Percentiles rank a stretch among this genome's conserved stretches.
Conservation (phyloP, 768 basidiomycete genomes). For the Saitozyma podzolica region DNA sequence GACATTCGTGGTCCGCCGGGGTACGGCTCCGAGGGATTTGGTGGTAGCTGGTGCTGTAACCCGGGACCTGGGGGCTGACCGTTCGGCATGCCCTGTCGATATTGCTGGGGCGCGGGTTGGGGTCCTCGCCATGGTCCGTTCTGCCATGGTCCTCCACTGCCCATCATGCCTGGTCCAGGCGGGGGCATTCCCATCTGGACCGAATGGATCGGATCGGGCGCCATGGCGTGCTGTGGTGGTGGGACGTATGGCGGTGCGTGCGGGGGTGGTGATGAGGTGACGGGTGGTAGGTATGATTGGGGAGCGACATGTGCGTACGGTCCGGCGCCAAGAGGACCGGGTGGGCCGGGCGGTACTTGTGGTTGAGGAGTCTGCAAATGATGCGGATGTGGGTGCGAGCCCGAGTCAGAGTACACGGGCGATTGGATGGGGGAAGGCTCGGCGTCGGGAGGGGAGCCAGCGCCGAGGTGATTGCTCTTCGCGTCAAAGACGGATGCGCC, state of each 20-base stretch:
- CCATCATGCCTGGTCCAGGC: conserved; percentile 1
- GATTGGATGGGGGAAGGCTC: no score
- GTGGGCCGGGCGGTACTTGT: no score
- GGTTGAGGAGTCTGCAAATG: no score
- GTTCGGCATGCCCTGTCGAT: no score
- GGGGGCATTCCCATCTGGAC: conserved; percentile 4
- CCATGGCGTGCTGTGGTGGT: conserved; percentile 47
- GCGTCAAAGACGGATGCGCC: no score
- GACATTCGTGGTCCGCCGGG: conserved; percentile 12
- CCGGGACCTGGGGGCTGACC: no score
- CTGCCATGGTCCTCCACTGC: not conserved
- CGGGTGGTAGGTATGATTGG: conserved; percentile 28
- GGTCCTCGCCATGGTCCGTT: no score
- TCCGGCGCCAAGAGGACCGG: not conserved
- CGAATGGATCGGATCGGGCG: conserved; percentile 48
- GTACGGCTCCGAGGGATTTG: conserved; percentile 14
- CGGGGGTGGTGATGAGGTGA: conserved; percentile 39
- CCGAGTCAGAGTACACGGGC: no score
- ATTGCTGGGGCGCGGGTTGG: no score
- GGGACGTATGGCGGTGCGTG: conserved; percentile 43
- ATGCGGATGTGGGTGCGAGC: no score
- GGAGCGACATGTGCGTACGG: conserved; percentile 1
- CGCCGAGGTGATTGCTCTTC: no score
- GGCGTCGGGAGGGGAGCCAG: no score
- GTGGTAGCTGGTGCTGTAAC: conserved; percentile 13